Evolutionary conservation across 139 green algal genomes (phyloP), one percentile per base, ranked within the genome.

Genomic region (Parachlorella kessleri): DNA sequence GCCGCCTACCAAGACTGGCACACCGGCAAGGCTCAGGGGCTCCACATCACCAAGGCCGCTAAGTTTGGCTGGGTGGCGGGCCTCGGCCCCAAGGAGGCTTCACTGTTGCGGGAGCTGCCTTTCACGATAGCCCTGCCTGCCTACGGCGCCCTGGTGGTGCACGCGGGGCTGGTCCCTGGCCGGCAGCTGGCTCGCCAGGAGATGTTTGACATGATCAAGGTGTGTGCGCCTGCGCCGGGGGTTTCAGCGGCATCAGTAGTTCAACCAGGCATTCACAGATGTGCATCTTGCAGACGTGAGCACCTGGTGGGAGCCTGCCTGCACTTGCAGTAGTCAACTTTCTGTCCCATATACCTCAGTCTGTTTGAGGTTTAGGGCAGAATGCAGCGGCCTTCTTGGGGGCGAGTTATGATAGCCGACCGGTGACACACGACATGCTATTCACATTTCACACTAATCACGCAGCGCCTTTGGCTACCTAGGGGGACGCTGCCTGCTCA

Each of bases 141-240:
- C 33, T 76, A 75, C 3, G 68, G 72, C 35, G 36, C 84, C 10
- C 21, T 79, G 23, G 36, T 88, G n/a, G 83, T 91, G 35, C 87
- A 91, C 48, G 85, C 85, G 2, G 87, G 85, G 2, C 33, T 91
- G 42, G 36, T 91, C 21, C 87, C 87, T 1, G 86, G 83, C 10
- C 26, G 76, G 10, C 70, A 75, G 1, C 67, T 94, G 55, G 64
- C 84, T 28, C 42, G 81, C 28, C 91, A 94, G 78, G 26, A 77
- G 21, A 72, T 87, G 67, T n/a, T 21, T 2, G 74, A 86, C 54
- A 70, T 93, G 70, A 55, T 77, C 30, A 89, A 40, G 66, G 66
- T 72, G 35, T 67, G 59, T 23, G 24, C 23, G 26, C 8, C 23
- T 23, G 59, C 8, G 24, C 18, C 1, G 18, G 59, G 24, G 59